Conservation (phyloP, 129 eudicot species). For the Smallanthus sonchifolius region DNA sequence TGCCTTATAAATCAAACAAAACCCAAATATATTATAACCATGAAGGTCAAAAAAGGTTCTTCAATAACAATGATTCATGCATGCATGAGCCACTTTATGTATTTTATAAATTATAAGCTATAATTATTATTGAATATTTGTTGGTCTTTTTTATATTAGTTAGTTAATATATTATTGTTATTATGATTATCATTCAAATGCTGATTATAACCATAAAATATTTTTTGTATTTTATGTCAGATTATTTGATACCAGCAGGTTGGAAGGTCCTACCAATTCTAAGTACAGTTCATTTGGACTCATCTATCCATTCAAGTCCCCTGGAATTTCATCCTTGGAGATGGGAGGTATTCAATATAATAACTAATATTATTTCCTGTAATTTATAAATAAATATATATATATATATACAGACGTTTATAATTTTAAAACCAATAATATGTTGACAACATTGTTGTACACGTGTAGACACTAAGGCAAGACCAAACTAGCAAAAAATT, state of each 20-base stretch:
- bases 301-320: constrained; percentile 58
- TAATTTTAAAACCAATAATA: neutral
- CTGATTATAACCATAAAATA: neutral
- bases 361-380: neutral
- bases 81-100: constrained; percentile 40
- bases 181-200: constrained; percentile 11
- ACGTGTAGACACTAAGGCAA: constrained; percentile 29
- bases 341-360: constrained; percentile 56
- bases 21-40: neutral
- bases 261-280: constrained; percentile 95
- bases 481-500: constrained; percentile 72
- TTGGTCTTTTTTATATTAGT: constrained; percentile 15
- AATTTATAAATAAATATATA: neutral
- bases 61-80: constrained; percentile 41
- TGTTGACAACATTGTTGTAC: neutral
- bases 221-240: constrained; percentile 33
- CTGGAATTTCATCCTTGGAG: constrained; percentile 79
- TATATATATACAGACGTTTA: neutral
- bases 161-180: neutral
- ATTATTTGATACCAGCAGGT: constrained; percentile 74
- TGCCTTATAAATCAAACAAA: neutral
- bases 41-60: constrained; percentile 20
- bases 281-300: constrained; percentile 82
- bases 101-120: constrained; percentile 21
- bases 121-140: constrained; percentile 20